These are phyloP conservation scores for Coccinonectria pachysandricola DNA, from an alignment of 2,329 filamentous ascomycete genomes.

Conservation along the genomic window DNA sequence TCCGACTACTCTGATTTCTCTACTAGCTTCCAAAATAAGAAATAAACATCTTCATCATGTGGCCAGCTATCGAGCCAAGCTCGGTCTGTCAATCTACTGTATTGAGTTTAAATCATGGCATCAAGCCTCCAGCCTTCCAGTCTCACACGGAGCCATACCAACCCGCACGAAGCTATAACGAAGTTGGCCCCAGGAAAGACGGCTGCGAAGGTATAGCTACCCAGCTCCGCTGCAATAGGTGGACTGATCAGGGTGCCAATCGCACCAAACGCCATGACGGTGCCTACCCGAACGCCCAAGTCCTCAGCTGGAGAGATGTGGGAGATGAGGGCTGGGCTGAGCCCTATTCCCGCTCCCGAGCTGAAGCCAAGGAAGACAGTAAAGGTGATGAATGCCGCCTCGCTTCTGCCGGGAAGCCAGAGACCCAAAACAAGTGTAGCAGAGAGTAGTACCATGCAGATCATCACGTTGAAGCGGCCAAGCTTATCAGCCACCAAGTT, in stretches of 20 bases:
- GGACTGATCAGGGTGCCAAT: conserved; percentile 7
- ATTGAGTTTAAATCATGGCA: too few relatives aligned
- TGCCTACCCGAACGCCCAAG: conserved; percentile 10
- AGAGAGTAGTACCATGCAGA: conserved; percentile 5
- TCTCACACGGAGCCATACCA: too few relatives aligned
- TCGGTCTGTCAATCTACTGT: too few relatives aligned
- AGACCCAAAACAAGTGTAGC: conserved; percentile 5
- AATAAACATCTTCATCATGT: too few relatives aligned
- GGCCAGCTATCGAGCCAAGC: too few relatives aligned
- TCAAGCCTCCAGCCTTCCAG: too few relatives aligned
- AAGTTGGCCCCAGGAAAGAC: neutral
- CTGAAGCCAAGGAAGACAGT: conserved; percentile 8
- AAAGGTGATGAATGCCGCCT: conserved; percentile 8
- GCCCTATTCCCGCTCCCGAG: conserved; percentile 9
- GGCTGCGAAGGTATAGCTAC: neutral
- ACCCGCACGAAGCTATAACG: neutral
- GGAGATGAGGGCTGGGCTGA: conserved; percentile 6
- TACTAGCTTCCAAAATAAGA: too few relatives aligned
- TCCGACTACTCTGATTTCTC: too few relatives aligned
- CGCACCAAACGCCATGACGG: conserved; percentile 7
- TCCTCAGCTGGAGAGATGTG: conserved; percentile 7
- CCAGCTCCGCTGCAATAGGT: neutral
- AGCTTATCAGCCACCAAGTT: conserved; percentile 11
- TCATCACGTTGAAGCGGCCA: conserved; percentile 11
- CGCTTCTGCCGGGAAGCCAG: conserved; percentile 7